Base-by-base conservation (phyloP, 768 basidiomycete genomes). In the Tephrocybe rancida region DNA sequence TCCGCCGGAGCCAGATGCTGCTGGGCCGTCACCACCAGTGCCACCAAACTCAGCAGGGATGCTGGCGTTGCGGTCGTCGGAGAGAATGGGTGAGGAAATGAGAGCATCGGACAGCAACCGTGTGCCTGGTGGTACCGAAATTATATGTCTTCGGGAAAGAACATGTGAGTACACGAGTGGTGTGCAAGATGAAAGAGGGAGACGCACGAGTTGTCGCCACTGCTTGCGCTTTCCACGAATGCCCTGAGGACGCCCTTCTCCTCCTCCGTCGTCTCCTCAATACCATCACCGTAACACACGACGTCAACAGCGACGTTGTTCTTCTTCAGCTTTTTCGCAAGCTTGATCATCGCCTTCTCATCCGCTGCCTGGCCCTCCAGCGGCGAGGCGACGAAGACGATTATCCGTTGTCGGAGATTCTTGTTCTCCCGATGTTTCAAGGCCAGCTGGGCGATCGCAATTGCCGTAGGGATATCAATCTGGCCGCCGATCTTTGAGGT, bases 291-390 rank as follows among this genome's bases (percentile, higher is more conserved):
- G 69, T 93, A 98, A 5, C 83, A 83, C 25, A 98, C 77, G 46
- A 98, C 78, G 70, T 99, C 97, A 22, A 98, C 81, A 1, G 95
- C 92, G 38, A 99, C 94, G 63, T 98, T 99, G 70, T 98, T 98
- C 86, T 99, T 99, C 81, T 98, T 98, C 57, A 99, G 79, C 71
- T 94, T 97, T 79, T 95, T 97, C 9, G 95, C 97, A 30, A 99
- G 82, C 67, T 86, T 88, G 61, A 90, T 76, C 82, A 95, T 87
- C 49, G 79, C 78, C 61, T 88, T 86, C 66, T 92, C 90, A 54
- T 91, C 87, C 10, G 87, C 83, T 7, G 78, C 86, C 26, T 75
- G 67, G 26, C 84, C 87, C 19, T 82, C 78, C n/a, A 95, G 71
- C 1, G 97, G 97, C 3, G 92, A 95, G 14, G 87, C 95, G 49